Base-by-base conservation (phyloP, 345 rosid species). In the Nasturtium officinale region DNA sequence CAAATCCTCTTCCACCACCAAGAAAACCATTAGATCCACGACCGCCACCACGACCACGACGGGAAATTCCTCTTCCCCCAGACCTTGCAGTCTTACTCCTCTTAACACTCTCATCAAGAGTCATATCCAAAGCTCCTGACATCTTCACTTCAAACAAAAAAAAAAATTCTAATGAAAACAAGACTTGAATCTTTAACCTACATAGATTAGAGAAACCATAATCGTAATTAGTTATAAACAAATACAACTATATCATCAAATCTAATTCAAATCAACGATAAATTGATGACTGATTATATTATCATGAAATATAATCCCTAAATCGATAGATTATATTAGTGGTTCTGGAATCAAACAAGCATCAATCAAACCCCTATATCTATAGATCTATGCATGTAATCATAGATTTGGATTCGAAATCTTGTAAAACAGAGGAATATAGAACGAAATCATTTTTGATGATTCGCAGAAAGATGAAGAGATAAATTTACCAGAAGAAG, bases 41-140 rank as follows among this genome's bases (percentile, higher is more conserved):
- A 64, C 37, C 33, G 5, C 37, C 33, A 5, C 72, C 67, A 26
- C 59, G 48, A 5, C 65, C 63, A 10, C 5, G 20, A 42, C 60
- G 87, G 18, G 87, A 68, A 76, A 71, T 71, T 18, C 87, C 89
- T 77, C 90, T 86, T 26, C 86, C 96, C 75, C 93, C 82, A 45
- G 80, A 81, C 74, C 86, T 82, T 60, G 79, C 89, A 61, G 75
- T 65, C 67, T 67, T 88, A 67, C 82, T 82, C 72, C 77, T 86
- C 85, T 85, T 89, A n/a, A 89, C 87, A 67, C 83, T 87, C 68
- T 90, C 98, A 80, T 87, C 94, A 57, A 93, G 94, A 62, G 91
- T 83, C 96, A 90, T 90, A 67, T 90, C 81, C 73, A 90, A 85
- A 23, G 89, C 58, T 21, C 90, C 82, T 16, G 88, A 90, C 96